These are phyloP conservation scores for Backusella macrospora DNA, from an alignment of 192 early-diverging fungal species.

Conservation along the genomic window DNA sequence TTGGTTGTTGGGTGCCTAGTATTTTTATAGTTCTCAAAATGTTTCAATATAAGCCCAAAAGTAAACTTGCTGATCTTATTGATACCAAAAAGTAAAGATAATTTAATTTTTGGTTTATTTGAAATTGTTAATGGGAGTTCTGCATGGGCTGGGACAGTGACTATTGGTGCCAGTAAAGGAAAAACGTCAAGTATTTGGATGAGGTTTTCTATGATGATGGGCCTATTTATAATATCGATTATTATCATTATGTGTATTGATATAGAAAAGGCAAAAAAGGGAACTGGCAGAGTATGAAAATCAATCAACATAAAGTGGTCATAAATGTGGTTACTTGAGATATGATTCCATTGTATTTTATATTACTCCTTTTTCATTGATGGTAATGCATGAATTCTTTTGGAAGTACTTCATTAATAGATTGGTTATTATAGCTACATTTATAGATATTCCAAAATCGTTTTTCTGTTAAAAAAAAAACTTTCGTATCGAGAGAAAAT, in stretches of 20 bases:
- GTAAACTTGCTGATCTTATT: conserved; percentile 42
- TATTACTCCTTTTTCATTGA: no score
- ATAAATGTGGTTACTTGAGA: no score
- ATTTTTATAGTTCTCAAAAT: conserved; percentile 41
- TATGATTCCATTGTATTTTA: no score
- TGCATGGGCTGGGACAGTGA: conserved; percentile 42
- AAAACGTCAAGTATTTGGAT: conserved; percentile 30
- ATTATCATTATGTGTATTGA: conserved; percentile 23
- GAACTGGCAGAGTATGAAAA: conserved; percentile 18
- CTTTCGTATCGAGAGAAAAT: no score
- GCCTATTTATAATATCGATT: conserved; percentile 9
- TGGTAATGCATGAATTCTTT: no score
- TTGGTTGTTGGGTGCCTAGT: conserved; percentile 44
- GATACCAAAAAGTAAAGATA: conserved; percentile 41
- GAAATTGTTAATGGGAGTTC: conserved; percentile 43
- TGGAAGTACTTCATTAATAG: no score
- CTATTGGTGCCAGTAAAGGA: conserved; percentile 37
- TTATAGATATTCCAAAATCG: no score
- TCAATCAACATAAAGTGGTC: not conserved
- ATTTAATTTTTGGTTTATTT: conserved; percentile 50
- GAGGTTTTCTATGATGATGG: conserved; percentile 23
- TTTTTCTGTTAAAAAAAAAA: no score
- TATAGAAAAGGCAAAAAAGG: conserved; percentile 24
- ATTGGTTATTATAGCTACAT: no score
- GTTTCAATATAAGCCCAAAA: conserved; percentile 42